A percentile compares a stretch with the other conserved stretches of the same genome.
phyloP scores from a whole-genome alignment of 2,329 filamentous ascomycete genomes.

The Colletotrichum tamarilloi region DNA sequence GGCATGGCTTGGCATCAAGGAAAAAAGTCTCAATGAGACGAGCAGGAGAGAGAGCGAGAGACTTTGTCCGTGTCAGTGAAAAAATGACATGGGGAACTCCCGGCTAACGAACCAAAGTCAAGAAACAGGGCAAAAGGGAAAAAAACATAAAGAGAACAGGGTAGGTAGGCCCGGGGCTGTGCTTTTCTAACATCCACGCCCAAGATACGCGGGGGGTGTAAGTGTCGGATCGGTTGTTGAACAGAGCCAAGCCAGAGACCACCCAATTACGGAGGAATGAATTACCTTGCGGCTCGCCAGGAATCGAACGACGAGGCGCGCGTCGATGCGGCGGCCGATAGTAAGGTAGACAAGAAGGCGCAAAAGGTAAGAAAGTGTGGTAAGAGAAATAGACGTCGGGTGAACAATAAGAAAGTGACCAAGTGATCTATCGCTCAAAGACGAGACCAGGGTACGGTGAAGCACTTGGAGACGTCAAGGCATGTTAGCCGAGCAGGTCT shows the following conservation, averaged over 20 bases:
- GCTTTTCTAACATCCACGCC: background rate
- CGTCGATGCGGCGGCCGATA: background rate
- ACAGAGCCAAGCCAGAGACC: conserved; percentile 1
- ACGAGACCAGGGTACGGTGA: background rate
- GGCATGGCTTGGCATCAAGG: conserved; percentile 6
- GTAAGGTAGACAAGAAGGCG: background rate
- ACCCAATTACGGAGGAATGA: conserved; percentile 14
- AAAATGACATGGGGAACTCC: conserved; percentile 21
- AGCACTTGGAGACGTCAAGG: background rate
- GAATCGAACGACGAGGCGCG: conserved; percentile 17
- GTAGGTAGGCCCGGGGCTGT: conserved; percentile 3
- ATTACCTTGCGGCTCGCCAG: conserved; percentile 1
- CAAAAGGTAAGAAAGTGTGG: conserved; percentile 4
- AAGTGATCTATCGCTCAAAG: background rate
- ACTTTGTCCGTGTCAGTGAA: background rate
- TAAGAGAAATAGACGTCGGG: conserved; percentile 5
- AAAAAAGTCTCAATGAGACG: background rate
- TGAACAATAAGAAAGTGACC: conserved; percentile 6
- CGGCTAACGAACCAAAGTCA: background rate
- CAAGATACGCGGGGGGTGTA: background rate
- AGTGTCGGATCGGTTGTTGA: background rate
- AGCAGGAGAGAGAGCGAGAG: background rate
- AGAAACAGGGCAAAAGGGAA: background rate
- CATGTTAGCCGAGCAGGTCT: conserved; percentile 13
- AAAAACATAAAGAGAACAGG: background rate